Evolutionary conservation across 768 basidiomycete species (phyloP).

Genomic region (Neoboletus brunneissimus): DNA sequence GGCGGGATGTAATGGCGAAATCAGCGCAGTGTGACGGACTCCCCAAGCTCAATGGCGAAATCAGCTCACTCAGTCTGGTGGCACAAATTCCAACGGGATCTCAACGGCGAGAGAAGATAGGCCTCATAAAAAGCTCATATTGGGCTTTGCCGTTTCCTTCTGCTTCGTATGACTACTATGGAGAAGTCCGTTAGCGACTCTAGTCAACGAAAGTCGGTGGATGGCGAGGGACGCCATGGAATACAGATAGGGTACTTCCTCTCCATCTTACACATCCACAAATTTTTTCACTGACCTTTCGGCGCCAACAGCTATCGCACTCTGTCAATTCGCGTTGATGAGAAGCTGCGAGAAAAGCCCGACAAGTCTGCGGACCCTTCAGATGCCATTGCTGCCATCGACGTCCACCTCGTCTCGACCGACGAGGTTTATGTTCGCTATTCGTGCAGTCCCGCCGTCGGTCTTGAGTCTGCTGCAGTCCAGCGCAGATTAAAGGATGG

Average conservation of each 20-base stretch:
- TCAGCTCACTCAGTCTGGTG: slow-evolving; percentile 6
- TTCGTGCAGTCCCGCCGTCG: slow-evolving; percentile 40
- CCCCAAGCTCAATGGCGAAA: slow-evolving; percentile 25
- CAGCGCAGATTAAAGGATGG: slow-evolving; percentile 39
- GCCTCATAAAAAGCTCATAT: slow-evolving; percentile 14
- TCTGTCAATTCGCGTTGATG: slow-evolving; percentile 43
- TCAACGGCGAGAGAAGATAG: slow-evolving; percentile 4
- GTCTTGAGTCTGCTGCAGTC: slow-evolving; percentile 48
- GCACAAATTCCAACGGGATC: neutral
- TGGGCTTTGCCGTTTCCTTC: neutral
- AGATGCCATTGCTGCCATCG: slow-evolving; percentile 42
- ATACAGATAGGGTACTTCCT: slow-evolving; percentile 30
- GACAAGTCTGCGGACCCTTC: slow-evolving; percentile 33
- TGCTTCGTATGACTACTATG: slow-evolving; percentile 11
- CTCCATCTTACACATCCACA: neutral
- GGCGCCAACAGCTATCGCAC: slow-evolving; percentile 38
- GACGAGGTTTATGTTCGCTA: slow-evolving; percentile 45
- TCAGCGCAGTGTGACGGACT: slow-evolving; percentile 15
- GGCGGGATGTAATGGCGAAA: slow-evolving; percentile 25
- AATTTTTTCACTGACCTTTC: neutral
- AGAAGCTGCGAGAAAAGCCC: slow-evolving; percentile 21
- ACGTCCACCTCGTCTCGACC: slow-evolving; percentile 43
- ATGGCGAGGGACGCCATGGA: slow-evolving; percentile 24
- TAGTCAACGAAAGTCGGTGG: slow-evolving; percentile 13
- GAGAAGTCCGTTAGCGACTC: slow-evolving; percentile 13